phyloP scores from a whole-genome alignment of 768 basidiomycete species.

The Butyriboletus loyo region DNA sequence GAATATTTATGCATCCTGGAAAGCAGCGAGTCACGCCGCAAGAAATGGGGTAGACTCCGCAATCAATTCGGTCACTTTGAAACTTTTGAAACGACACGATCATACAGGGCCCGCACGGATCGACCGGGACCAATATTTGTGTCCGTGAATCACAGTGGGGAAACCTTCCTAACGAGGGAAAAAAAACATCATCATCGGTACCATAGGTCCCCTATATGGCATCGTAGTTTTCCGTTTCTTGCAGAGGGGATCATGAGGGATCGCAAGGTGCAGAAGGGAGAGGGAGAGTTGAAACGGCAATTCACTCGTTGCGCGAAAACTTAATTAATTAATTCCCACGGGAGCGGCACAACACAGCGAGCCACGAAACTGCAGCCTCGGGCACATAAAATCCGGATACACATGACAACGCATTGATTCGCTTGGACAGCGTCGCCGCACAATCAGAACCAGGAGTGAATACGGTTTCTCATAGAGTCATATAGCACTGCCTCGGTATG shows the following conservation, averaged over 20 bases:
- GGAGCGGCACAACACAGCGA: neutral
- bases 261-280: neutral
- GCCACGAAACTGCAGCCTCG: too few species aligned
- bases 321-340: neutral
- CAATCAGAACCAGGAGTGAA: too few species aligned
- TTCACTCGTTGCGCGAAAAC: neutral
- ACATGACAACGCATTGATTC: too few species aligned
- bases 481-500: too few species aligned
- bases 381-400: too few species aligned
- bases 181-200: too few species aligned
- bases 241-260: too few species aligned
- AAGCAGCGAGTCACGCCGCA: neutral
- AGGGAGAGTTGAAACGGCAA: neutral
- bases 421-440: too few species aligned
- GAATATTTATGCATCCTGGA: conserved; percentile 7
- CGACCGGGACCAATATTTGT: neutral
- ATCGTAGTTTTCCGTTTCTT: too few species aligned
- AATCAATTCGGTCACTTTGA: conserved; percentile 8
- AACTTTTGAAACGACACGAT: conserved; percentile 8
- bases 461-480: too few species aligned
- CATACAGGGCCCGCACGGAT: neutral
- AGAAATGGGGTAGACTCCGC: neutral
- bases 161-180: neutral
- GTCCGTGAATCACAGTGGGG: neutral
- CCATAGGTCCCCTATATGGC: too few species aligned